A percentile compares a stretch with the other conserved stretches of the same genome.
Conservation (phyloP, 768 basidiomycete genomes). For the Rhodocollybia butyracea region DNA sequence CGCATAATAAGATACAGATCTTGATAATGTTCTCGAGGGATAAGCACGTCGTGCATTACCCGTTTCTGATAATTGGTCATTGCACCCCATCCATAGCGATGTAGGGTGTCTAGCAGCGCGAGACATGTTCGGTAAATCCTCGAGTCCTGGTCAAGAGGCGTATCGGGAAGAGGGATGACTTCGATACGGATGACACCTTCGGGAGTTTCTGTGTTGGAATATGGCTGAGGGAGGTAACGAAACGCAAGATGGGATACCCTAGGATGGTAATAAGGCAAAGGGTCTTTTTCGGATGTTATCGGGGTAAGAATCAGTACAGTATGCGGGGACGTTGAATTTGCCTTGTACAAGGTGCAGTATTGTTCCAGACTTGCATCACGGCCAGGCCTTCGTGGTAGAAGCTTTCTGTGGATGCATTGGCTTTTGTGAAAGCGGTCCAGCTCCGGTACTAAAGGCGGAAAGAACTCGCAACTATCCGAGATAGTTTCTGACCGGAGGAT, state of each 20-base stretch:
- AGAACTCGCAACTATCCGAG: constrained; percentile 26
- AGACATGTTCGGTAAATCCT: constrained; percentile 80
- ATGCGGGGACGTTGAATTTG: constrained; percentile 13
- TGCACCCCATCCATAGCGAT: constrained; percentile 87
- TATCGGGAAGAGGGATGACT: constrained; percentile 47
- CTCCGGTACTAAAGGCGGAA: constrained; percentile 23
- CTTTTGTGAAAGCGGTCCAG: constrained; percentile 35
- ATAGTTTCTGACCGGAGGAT: constrained; percentile 82
- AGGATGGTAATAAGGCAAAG: constrained; percentile 90
- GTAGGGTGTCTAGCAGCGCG: constrained; percentile 75
- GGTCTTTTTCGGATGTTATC: constrained; percentile 36
- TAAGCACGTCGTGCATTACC: constrained; percentile 75
- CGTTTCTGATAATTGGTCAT: constrained; percentile 84
- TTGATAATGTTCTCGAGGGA: constrained; percentile 78
- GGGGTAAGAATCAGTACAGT: constrained; percentile 57
- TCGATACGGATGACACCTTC: constrained; percentile 51
- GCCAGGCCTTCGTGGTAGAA: constrained; percentile 77
- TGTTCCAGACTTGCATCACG: constrained; percentile 76
- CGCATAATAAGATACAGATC: constrained; percentile 88
- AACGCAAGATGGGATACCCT: constrained; percentile 78
- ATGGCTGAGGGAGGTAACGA: constrained; percentile 46
- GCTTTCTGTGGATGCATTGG: constrained; percentile 58
- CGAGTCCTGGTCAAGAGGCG: constrained; percentile 48
- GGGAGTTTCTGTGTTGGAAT: background rate
- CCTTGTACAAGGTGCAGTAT: constrained; percentile 69